These are phyloP conservation scores for Tolypocladium tropicale DNA, from an alignment of 2,329 filamentous ascomycete species.

Conservation along the genomic window DNA sequence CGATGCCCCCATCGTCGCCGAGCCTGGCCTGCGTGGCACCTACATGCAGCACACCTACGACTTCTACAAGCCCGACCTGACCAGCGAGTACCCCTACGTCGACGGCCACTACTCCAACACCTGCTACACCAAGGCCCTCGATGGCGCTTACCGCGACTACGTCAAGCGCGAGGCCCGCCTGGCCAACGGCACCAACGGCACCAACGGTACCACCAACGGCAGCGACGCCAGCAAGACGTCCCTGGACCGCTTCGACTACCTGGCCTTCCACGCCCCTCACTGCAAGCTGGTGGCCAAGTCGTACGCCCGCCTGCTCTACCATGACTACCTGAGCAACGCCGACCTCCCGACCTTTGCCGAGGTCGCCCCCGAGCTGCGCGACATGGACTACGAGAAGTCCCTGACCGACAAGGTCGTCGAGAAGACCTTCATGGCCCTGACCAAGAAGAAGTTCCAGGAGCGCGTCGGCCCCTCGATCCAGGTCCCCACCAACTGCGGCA, in stretches of 20 bases:
- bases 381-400: constrained; percentile 71
- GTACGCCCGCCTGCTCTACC: constrained; percentile 74
- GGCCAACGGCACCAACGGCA: no score
- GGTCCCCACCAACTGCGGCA: constrained; percentile 65
- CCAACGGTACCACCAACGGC: constrained; percentile 32
- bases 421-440: constrained; percentile 76
- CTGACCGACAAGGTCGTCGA: constrained; percentile 73
- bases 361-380: constrained; percentile 64
- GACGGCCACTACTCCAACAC: constrained; percentile 74
- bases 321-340: constrained; percentile 69
- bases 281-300: constrained; percentile 85
- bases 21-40: constrained; percentile 68
- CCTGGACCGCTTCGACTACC: constrained; percentile 74
- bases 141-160: constrained; percentile 74
- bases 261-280: constrained; percentile 74
- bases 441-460: constrained; percentile 77
- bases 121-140: constrained; percentile 74
- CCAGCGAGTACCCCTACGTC: constrained; percentile 78
- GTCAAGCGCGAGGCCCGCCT: constrained; percentile 57
- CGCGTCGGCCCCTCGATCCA: constrained; percentile 64
- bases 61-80: constrained; percentile 84
- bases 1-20: constrained; percentile 64
- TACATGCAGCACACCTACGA: constrained; percentile 82
- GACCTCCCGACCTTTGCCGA: constrained; percentile 59
- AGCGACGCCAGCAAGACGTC: constrained; percentile 42